These are phyloP conservation scores for Boletus subparvulus DNA, from an alignment of 768 basidiomycete species.

Conservation along the genomic window DNA sequence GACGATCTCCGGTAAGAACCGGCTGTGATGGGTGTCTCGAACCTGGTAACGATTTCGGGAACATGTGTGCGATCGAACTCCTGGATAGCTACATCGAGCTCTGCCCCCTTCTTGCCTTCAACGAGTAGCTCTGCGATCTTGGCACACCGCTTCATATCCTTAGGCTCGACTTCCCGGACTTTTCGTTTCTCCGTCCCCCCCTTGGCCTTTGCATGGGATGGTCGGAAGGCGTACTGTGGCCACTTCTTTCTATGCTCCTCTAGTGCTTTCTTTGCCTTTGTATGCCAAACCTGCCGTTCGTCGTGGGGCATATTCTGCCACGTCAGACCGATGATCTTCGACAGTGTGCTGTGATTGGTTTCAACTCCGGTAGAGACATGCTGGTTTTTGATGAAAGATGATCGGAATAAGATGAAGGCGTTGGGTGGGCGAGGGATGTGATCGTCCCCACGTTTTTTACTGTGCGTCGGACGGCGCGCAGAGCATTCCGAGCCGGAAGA, in stretches of 20 bases:
- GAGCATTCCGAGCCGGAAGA: slow-evolving; percentile 36
- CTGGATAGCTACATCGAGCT: slow-evolving; percentile 59
- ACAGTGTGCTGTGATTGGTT: slow-evolving; percentile 79
- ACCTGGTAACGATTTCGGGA: slow-evolving; percentile 65
- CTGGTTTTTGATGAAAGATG: slow-evolving; percentile 76
- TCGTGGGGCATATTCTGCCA: slow-evolving; percentile 77
- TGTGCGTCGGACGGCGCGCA: slow-evolving; percentile 51
- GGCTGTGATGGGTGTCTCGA: slow-evolving; percentile 74
- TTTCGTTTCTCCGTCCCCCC: slow-evolving; percentile 33
- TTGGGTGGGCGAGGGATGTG: slow-evolving; percentile 85
- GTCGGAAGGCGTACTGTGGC: slow-evolving; percentile 75
- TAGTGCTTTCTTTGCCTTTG: slow-evolving; percentile 68
- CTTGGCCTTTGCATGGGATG: slow-evolving; percentile 45
- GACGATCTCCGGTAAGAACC: slow-evolving; percentile 67
- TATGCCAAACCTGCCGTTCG: slow-evolving; percentile 77
- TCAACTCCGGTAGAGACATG: slow-evolving; percentile 77
- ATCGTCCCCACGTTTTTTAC: slow-evolving; percentile 69
- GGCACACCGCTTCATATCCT: slow-evolving; percentile 58
- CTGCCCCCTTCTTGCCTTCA: slow-evolving; percentile 63
- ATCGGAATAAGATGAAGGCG: slow-evolving; percentile 85
- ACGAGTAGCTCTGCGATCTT: slow-evolving; percentile 69
- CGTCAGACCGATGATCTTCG: slow-evolving; percentile 81
- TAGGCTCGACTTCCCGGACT: slow-evolving; percentile 41
- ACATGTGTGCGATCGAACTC: slow-evolving; percentile 55
- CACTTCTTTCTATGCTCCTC: slow-evolving; percentile 71